A percentile compares a stretch with the other conserved stretches of the same genome.
Conservation (phyloP, 768 basidiomycete genomes). For the Mycena vulgaris region DNA sequence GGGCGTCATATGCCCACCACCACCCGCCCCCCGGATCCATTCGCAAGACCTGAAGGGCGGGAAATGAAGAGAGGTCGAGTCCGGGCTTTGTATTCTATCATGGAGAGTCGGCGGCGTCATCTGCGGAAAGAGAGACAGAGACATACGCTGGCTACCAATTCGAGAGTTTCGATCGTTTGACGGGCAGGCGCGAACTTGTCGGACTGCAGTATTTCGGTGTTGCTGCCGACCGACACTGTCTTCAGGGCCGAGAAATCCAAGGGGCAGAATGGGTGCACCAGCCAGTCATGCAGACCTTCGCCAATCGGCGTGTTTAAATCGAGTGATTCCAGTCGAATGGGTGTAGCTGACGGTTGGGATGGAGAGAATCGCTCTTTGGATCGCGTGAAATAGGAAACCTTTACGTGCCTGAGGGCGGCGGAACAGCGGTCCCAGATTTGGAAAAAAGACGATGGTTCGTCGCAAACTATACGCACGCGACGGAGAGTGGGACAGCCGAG, state of each 20-base stretch:
- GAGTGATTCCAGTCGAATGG: conserved; percentile 19
- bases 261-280: conserved; percentile 17
- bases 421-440: conserved; percentile 16
- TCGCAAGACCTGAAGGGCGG: conserved; percentile 14
- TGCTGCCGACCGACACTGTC: conserved; percentile 5
- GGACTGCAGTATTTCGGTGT: conserved; percentile 14
- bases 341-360: conserved; percentile 2
- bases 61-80: conserved; percentile 14
- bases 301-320: conserved; percentile 10
- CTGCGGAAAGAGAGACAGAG: conserved; percentile 5
- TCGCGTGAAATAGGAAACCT: neutral
- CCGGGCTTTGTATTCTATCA: neutral
- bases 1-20: conserved; percentile 2
- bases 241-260: conserved; percentile 18
- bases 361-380: conserved; percentile 14
- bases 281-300: conserved; percentile 18
- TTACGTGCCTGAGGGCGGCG: conserved; percentile 9
- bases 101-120: conserved; percentile 7
- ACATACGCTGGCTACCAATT: conserved; percentile 12
- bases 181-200: conserved; percentile 14
- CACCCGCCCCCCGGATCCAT: too few species aligned
- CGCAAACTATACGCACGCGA: conserved; percentile 9
- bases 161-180: conserved; percentile 16
- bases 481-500: conserved; percentile 15
- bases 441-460: conserved; percentile 13